Evolutionary conservation across 345 rosid genomes (phyloP).

Genomic region (Sonneratia alba): DNA sequence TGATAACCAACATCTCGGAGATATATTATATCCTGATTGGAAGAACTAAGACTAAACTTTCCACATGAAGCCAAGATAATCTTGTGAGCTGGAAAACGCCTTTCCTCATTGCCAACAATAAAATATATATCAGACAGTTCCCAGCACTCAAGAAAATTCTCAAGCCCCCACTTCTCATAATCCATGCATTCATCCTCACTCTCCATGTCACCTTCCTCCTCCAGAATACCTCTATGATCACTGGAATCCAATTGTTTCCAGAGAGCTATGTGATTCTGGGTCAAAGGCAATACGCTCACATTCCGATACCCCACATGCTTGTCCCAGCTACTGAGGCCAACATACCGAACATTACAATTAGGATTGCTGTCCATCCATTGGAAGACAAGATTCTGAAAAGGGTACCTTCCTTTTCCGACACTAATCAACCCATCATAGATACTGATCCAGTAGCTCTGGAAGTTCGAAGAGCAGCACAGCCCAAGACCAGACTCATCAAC

Average conservation of each 20-base stretch:
- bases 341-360: constrained; percentile 66
- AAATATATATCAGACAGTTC: constrained; percentile 64
- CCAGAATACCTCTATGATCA: constrained; percentile 28
- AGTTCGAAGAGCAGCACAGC: constrained; percentile 71
- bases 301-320: constrained; percentile 95
- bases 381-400: constrained; percentile 86
- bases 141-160: constrained; percentile 75
- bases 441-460: constrained; percentile 92
- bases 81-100: constrained; percentile 74
- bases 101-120: constrained; percentile 57
- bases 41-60: constrained; percentile 41
- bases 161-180: constrained; percentile 74
- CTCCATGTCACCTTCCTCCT: constrained; percentile 39
- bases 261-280: constrained; percentile 55
- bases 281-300: constrained; percentile 78
- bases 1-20: constrained; percentile 43
- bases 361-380: constrained; percentile 88
- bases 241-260: constrained; percentile 79
- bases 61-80: constrained; percentile 80
- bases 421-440: constrained; percentile 86
- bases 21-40: constrained; percentile 35
- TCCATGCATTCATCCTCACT: constrained; percentile 28
- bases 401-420: constrained; percentile 85
- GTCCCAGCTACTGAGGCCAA: constrained; percentile 95
- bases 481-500: constrained; percentile 71